Evolutionary conservation across 2,329 filamentous ascomycete genomes (phyloP), one percentile per base, ranked within the genome.

Genomic region (Samsoniella hepiali): DNA sequence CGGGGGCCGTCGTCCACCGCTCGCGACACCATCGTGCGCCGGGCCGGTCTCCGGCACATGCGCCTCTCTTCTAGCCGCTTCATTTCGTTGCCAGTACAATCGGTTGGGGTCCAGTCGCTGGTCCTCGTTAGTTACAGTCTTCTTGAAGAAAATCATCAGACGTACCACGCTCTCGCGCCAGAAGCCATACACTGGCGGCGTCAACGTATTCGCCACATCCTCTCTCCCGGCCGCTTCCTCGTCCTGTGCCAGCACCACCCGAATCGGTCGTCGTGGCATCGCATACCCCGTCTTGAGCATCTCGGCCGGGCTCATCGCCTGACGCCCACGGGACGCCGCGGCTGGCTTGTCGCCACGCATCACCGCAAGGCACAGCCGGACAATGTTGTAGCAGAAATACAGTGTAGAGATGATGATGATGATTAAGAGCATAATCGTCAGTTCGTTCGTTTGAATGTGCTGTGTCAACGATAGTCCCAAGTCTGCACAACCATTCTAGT

Each of bases 131-230:
- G 67, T 17, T 11, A 53, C 22, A 31, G 3, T 29, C 17, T 40
- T 22, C 10, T 15, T 13, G 38, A 17, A 9, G 11, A 45, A 40
- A 22, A 9, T 4, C 3, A 27, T 15, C 13, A 17, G 55, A 86
- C 88, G 75, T 82, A 91, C 88, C 75, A 95, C 91, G 70, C 89
- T 94, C 74, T 88, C 88, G 59, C 91, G 82, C 91, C 91, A 96
- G 1, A 92, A 78, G 0, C 93, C 93, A 72, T 97, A 97, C 2
- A 91, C 91, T 0, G 93, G 93, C 4, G 93, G 93, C 9, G 87
- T 85, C 27, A 82, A 67, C 69, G 87, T 87, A 49, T 78, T 77
- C 0, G 82, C 77, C 64, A 86, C 82, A 58, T 80, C 83, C 63
- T 84, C 81, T 60, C 81, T 73, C 3, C 82, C 84, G 2, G 78